Evolutionary conservation across 108 stramenopile species (phyloP).

Genomic region (Thalassiosira profunda): DNA sequence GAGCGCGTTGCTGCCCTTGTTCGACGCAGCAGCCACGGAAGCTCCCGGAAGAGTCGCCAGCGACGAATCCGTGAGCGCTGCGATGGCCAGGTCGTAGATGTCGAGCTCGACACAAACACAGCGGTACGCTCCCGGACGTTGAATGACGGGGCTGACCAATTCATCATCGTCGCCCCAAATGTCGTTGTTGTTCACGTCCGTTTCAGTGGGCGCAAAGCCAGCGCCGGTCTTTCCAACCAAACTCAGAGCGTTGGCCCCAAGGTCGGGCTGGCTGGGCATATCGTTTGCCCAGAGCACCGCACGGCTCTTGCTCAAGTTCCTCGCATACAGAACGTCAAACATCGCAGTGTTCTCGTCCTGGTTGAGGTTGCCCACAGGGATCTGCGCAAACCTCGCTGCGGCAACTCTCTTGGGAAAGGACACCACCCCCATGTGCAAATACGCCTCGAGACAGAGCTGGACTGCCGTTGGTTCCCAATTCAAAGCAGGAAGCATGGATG

Average conservation of each 20-base stretch:
- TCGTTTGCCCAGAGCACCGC: conserved; percentile 96
- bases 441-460: conserved; percentile 80
- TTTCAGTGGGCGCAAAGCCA: conserved; percentile 27
- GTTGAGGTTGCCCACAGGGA: conserved; percentile 95
- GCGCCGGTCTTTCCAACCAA: conserved; percentile 47
- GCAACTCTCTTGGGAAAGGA: conserved; percentile 88
- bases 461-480: conserved; percentile 94
- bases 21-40: conserved; percentile 34
- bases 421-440: conserved; percentile 78
- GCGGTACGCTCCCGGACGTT: conserved; percentile 91
- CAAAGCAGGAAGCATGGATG: conserved; percentile 80
- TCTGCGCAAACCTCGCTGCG: conserved; percentile 84
- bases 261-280: conserved; percentile 84
- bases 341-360: conserved; percentile 77
- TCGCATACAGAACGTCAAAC: conserved; percentile 85
- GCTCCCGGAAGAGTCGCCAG: conserved; percentile 27
- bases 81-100: conserved; percentile 92
- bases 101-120: conserved; percentile 95
- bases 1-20: conserved; percentile 25
- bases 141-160: conserved; percentile 79
- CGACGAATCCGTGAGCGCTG: conserved; percentile 77
- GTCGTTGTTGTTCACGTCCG: conserved; percentile 50
- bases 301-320: conserved; percentile 80
- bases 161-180: conserved; percentile 89
- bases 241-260: conserved; percentile 71